Base-by-base conservation (phyloP, 2,329 filamentous ascomycete genomes). In the Penicillium sp. region DNA sequence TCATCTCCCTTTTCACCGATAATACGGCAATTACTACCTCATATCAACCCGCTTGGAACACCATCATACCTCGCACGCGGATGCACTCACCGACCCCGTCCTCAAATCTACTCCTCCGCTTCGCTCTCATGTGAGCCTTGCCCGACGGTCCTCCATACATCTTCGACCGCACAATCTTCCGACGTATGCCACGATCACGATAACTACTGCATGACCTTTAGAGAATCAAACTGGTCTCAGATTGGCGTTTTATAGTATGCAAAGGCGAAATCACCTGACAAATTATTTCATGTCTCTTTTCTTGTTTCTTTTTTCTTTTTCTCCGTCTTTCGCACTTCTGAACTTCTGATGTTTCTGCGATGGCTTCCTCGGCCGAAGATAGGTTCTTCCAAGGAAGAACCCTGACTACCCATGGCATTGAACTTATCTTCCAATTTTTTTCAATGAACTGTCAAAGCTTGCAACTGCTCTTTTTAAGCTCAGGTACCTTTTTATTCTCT, bases 151-250 rank as follows among this genome's bases (percentile, higher is more conserved):
- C 46, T 41, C 53, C 10, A 12, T 9, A 24, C n/a, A 40, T 57
- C 24, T 53, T 62, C 61, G 59, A 62, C 62, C 62, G 66, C 60
- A 55, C 63, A 64, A 58, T 40, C 56, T 59, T 63, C 41, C 63
- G 52, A 67, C 67, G 68, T 68, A 74, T 67, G 71, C 72, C 65
- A 72, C 65, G 68, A 74, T 73, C 68, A 76, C 67, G 73, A 76
- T 73, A 73, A 69, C 67, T 68, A 64, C 66, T 69, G 69, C 71
- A 72, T 74, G 66, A 70, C 64, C 67, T 61, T 59, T 73, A 72
- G 68, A 71, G 62, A 70, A 62, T 68, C 65, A 58, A 65, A 37
- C 49, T 50, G 61, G 66, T 68, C 65, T 66, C 65, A 63, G 61
- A 65, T 64, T 64, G 71, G 69, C 71, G 70, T 74, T 42, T 72